Conservation (phyloP, 163 green algal genomes). For the Scenedesmus sp. region DNA sequence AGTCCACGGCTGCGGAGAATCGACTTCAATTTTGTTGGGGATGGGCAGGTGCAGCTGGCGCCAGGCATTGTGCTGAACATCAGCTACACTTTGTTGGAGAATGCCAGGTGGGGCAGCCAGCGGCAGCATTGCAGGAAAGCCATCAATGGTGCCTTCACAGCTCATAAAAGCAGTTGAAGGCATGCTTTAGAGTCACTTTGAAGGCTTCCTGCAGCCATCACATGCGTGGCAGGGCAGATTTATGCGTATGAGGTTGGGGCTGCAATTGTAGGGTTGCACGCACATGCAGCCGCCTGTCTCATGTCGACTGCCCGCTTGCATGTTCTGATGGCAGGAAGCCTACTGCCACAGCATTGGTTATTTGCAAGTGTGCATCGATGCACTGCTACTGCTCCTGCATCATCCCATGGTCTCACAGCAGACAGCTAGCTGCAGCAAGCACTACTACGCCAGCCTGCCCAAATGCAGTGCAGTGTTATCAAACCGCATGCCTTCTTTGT, state of each 20-base stretch:
- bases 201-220: neutral
- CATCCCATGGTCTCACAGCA: neutral
- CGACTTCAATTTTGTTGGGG: slow-evolving; percentile 17
- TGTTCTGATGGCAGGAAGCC: too few species aligned
- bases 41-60: neutral
- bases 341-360: too few species aligned
- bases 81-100: neutral
- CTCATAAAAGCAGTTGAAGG: neutral
- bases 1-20: neutral
- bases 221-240: neutral
- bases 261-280: neutral
- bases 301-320: neutral
- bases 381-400: neutral
- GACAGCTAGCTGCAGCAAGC: neutral
- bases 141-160: neutral
- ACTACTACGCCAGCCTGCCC: neutral
- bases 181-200: neutral
- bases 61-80: slow-evolving; percentile 25
- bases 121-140: neutral
- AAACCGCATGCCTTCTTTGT: neutral
- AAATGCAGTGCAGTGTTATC: neutral
- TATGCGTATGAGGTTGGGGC: neutral
- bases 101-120: slow-evolving; percentile 19
- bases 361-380: too few species aligned
- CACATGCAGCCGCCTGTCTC: neutral